phyloP scores from a whole-genome alignment of 2,329 filamentous ascomycete species.

The Colletotrichum scovillei region DNA sequence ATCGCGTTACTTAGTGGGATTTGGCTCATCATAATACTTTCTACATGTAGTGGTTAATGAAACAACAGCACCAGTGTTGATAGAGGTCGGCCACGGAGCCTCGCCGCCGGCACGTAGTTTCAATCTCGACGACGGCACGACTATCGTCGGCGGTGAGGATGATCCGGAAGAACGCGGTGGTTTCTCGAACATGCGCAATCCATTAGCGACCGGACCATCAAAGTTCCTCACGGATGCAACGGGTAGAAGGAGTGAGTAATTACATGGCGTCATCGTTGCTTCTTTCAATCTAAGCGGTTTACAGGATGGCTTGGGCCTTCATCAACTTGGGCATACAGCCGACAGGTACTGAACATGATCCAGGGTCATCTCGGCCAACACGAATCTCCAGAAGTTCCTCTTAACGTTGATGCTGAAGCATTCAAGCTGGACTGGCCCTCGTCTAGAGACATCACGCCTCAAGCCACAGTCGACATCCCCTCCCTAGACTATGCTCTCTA shows the following conservation, averaged over 20 bases:
- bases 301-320: slow-evolving; percentile 27
- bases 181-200: not conserved
- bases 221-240: slow-evolving; percentile 21
- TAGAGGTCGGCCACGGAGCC: not conserved
- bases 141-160: not conserved
- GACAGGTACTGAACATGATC: slow-evolving; percentile 26
- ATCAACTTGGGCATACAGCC: slow-evolving; percentile 30
- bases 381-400: slow-evolving; percentile 22
- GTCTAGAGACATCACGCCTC: not conserved
- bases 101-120: not conserved
- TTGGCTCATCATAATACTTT: too few relatives aligned
- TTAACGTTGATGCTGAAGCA: slow-evolving; percentile 10
- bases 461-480: not conserved
- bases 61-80: not conserved
- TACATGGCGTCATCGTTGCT: not conserved
- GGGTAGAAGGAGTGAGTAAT: slow-evolving; percentile 9
- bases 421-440: slow-evolving; percentile 17
- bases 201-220: slow-evolving; percentile 10
- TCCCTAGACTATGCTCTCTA: slow-evolving; percentile 53
- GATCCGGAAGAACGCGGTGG: not conserved
- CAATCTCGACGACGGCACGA: slow-evolving; percentile 3
- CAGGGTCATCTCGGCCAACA: slow-evolving; percentile 41
- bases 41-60: not conserved
- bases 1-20: too few relatives aligned
- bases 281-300: not conserved